A percentile compares a stretch with the other conserved stretches of the same genome.
Evolutionary conservation across 2,329 filamentous ascomycete genomes (phyloP).

Genomic region (Conoideocrella luteorostrata): DNA sequence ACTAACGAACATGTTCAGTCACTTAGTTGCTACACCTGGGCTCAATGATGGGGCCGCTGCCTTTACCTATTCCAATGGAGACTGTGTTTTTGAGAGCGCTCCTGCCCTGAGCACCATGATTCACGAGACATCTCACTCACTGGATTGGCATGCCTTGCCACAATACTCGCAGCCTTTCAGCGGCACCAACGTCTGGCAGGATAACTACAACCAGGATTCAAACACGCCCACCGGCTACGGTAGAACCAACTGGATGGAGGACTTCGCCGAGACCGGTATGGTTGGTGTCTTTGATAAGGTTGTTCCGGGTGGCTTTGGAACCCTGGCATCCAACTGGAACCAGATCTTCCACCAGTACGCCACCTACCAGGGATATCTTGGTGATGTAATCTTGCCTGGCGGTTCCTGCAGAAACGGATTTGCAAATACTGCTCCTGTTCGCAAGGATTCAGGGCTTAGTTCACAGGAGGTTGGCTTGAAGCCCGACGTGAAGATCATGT

Average conservation of each 20-base stretch:
- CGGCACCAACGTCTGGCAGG: background rate
- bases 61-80: background rate
- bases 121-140: background rate
- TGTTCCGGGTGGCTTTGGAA: background rate
- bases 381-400: background rate
- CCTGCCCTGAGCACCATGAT: background rate
- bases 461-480: too few relatives aligned
- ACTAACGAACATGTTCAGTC: background rate
- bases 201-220: background rate
- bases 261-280: background rate
- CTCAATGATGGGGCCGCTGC: background rate
- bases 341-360: background rate
- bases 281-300: background rate
- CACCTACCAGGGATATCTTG: background rate
- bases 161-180: background rate
- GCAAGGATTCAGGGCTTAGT: too few relatives aligned
- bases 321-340: background rate
- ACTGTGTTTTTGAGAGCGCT: too few relatives aligned
- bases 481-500: too few relatives aligned
- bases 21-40: too few relatives aligned
- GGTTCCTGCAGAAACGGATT: too few relatives aligned
- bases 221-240: background rate
- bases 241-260: background rate
- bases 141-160: background rate
- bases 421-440: too few relatives aligned